These are phyloP conservation scores for Sarocladium oryzae DNA, from an alignment of 2,329 filamentous ascomycete species.

Conservation along the genomic window DNA sequence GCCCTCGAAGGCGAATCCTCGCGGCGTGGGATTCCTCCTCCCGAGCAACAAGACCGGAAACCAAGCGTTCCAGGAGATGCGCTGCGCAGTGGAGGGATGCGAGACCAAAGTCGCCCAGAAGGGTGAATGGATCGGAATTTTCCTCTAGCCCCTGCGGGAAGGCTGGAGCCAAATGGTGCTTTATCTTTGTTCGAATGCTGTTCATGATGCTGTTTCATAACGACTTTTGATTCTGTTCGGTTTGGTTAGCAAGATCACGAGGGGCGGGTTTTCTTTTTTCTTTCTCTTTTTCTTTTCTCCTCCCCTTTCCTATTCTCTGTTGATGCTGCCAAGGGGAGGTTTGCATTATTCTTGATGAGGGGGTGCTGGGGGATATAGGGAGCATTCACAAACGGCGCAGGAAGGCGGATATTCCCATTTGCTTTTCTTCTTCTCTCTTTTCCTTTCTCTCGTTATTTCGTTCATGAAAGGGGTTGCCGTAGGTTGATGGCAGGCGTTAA, in stretches of 20 bases:
- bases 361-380: neutral
- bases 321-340: neutral
- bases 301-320: too few species aligned
- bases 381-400: neutral
- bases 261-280: too few species aligned
- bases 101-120: conserved; percentile 46
- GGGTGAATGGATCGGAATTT: conserved; percentile 56
- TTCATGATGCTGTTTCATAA: neutral
- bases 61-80: conserved; percentile 25
- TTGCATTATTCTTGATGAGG: too few species aligned
- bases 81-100: conserved; percentile 54
- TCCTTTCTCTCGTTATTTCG: neutral
- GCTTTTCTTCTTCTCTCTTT: neutral
- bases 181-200: neutral
- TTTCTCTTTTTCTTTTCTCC: too few species aligned
- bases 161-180: neutral
- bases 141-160: conserved; percentile 32
- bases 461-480: neutral
- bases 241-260: neutral
- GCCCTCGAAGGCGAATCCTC: conserved; percentile 26
- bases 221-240: neutral
- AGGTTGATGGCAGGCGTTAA: too few species aligned
- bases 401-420: neutral
- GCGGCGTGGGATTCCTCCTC: conserved; percentile 31
- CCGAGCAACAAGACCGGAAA: conserved; percentile 19